A percentile compares a stretch with the other conserved stretches of the same genome.
Conservation (phyloP, 2,329 filamentous ascomycete species). For the Neoarthrinium moseri region DNA sequence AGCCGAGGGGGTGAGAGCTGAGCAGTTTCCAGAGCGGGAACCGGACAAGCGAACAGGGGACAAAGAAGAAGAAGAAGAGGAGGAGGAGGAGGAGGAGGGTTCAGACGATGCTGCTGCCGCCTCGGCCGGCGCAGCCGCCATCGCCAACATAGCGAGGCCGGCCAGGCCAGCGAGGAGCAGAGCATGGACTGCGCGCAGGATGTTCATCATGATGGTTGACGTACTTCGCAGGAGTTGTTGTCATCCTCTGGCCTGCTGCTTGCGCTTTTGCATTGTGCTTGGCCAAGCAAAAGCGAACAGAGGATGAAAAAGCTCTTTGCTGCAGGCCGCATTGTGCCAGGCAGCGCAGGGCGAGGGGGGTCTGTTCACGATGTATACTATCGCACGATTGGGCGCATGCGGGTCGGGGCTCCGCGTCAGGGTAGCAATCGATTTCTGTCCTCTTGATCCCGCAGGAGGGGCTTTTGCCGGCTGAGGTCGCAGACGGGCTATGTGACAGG, state of each 20-base stretch:
- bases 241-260: constrained; percentile 37
- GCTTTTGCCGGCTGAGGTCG: not conserved
- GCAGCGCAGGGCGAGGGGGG: not conserved
- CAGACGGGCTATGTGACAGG: constrained; percentile 8
- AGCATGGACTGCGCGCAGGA: too few species aligned
- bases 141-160: too few species aligned
- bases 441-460: too few species aligned
- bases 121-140: too few species aligned
- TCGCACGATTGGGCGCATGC: constrained; percentile 4
- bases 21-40: not conserved
- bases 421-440: not conserved
- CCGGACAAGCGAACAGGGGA: constrained; percentile 1
- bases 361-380: not conserved
- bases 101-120: too few species aligned
- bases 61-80: constrained; percentile 18
- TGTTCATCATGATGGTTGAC: constrained; percentile 32
- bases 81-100: constrained; percentile 16
- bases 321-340: constrained; percentile 48
- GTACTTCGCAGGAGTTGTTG: constrained; percentile 52
- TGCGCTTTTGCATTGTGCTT: constrained; percentile 41
- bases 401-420: not conserved
- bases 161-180: too few species aligned
- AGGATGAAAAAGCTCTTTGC: constrained; percentile 55
- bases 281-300: constrained; percentile 53
- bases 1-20: constrained; percentile 4